Percentiles rank a stretch among this genome's conserved stretches.
Conservation (phyloP, 2,329 filamentous ascomycete species). For the Trichoderma atrobrunneum region DNA sequence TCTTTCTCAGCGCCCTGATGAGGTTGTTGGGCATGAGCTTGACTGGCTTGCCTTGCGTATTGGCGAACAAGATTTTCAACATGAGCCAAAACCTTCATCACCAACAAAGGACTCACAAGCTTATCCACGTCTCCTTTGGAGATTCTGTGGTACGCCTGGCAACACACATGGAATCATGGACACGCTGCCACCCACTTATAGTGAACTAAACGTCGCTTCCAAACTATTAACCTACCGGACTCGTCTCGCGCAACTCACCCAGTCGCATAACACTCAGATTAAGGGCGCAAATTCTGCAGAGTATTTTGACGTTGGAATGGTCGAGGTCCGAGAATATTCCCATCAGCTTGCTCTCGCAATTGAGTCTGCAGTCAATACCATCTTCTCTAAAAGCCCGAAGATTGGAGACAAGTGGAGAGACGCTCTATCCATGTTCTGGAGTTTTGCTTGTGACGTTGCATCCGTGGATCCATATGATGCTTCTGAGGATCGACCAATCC, state of each 20-base stretch:
- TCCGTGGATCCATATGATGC: fast-evolving
- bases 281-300: not conserved
- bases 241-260: not conserved
- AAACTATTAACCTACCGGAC: not conserved
- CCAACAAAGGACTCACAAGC: no score
- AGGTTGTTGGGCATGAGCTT: not conserved
- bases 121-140: not conserved
- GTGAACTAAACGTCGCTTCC: not conserved
- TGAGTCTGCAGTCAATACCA: not conserved
- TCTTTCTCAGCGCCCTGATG: not conserved
- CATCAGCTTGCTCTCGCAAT: not conserved
- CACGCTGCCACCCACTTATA: not conserved
- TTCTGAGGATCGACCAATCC: not conserved
- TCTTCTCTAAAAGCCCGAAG: not conserved
- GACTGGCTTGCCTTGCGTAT: not conserved
- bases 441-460: not conserved
- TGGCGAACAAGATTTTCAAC: not conserved
- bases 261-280: not conserved
- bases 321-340: not conserved
- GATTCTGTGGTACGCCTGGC: not conserved
- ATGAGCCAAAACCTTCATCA: no score
- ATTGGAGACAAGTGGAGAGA: not conserved
- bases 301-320: not conserved
- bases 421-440: not conserved
- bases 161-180: not conserved